Percentiles rank a stretch among this genome's conserved stretches.
Conservation (phyloP, 2,329 filamentous ascomycete genomes). For the Talaromyces sp. region DNA sequence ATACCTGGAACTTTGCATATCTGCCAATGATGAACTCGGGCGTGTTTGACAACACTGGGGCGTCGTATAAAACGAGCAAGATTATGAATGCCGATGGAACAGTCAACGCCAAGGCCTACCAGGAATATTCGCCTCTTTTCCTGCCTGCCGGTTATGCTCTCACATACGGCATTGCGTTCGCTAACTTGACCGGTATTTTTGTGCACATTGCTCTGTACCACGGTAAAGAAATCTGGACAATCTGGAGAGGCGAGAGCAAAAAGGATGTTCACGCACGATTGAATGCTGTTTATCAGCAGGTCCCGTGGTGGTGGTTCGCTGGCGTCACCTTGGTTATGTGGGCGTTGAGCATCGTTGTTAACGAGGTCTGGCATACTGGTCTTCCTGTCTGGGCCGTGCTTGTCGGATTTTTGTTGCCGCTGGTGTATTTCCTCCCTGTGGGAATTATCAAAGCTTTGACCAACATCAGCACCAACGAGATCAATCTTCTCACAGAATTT, state of each 20-base stretch:
- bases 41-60: constrained; percentile 60
- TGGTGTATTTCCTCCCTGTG: constrained; percentile 43
- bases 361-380: constrained; percentile 40
- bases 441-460: constrained; percentile 46
- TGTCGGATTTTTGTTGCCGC: constrained; percentile 40
- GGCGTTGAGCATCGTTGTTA: constrained; percentile 31
- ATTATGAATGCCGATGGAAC: constrained; percentile 53
- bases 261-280: constrained; percentile 41
- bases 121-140: constrained; percentile 61
- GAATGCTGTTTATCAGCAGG: constrained; percentile 35
- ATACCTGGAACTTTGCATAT: constrained; percentile 53
- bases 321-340: constrained; percentile 34
- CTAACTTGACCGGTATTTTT: constrained; percentile 57
- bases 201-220: constrained; percentile 34
- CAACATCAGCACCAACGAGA: constrained; percentile 44
- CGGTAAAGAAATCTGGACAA: constrained; percentile 29
- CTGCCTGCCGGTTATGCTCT: constrained; percentile 55
- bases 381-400: constrained; percentile 44
- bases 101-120: constrained; percentile 57
- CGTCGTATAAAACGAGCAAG: constrained; percentile 54
- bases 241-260: constrained; percentile 28
- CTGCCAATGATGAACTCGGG: constrained; percentile 57
- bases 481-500: constrained; percentile 46
- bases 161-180: constrained; percentile 59
- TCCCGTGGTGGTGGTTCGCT: constrained; percentile 45